A percentile compares a stretch with the other conserved stretches of the same genome.
These are phyloP conservation scores for Dicorynia guianensis DNA, from an alignment of 306 rosid species.

Conservation along the genomic window DNA sequence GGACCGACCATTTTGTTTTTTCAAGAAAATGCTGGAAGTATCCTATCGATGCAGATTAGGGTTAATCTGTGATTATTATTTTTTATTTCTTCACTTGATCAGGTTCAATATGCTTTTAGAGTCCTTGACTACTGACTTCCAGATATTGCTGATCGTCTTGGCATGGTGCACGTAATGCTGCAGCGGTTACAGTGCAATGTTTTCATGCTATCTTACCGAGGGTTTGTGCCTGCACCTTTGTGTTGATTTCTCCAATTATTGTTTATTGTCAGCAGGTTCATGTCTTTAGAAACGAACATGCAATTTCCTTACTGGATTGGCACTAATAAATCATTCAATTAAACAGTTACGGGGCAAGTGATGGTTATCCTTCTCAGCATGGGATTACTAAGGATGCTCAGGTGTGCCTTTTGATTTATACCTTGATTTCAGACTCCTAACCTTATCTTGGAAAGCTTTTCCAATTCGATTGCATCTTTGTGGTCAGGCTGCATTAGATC, in stretches of 20 bases:
- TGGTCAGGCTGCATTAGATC: conserved; percentile 92
- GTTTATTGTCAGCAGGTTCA: conserved; percentile 7
- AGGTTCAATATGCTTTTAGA: conserved; percentile 43
- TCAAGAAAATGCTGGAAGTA: conserved; percentile 99
- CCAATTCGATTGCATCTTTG: conserved; percentile 31
- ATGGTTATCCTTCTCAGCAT: conserved; percentile 95
- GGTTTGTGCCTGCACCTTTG: conserved; percentile 57
- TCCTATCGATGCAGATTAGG: conserved; percentile 58
- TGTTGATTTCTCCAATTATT: conserved; percentile 7
- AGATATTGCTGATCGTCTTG: conserved; percentile 99
- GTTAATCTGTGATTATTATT: conserved; percentile 32
- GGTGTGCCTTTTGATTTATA: conserved; percentile 53
- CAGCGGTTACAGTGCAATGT: conserved; percentile 87
- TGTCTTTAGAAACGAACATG: conserved; percentile 20
- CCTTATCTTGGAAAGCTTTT: not conserved
- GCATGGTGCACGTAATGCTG: conserved; percentile 91
- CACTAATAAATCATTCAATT: conserved; percentile 34
- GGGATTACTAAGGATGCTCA: conserved; percentile 96
- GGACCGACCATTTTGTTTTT: conserved; percentile 97
- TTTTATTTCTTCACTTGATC: conserved; percentile 25
- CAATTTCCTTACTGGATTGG: conserved; percentile 39
- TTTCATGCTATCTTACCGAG: conserved; percentile 97
- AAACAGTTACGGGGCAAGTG: conserved; percentile 94
- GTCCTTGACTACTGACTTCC: conserved; percentile 69
- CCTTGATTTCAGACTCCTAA: conserved; percentile 16